A percentile compares a stretch with the other conserved stretches of the same genome.
Evolutionary conservation across 129 eudicot genomes (phyloP).

Genomic region (Centaurea solstitialis): DNA sequence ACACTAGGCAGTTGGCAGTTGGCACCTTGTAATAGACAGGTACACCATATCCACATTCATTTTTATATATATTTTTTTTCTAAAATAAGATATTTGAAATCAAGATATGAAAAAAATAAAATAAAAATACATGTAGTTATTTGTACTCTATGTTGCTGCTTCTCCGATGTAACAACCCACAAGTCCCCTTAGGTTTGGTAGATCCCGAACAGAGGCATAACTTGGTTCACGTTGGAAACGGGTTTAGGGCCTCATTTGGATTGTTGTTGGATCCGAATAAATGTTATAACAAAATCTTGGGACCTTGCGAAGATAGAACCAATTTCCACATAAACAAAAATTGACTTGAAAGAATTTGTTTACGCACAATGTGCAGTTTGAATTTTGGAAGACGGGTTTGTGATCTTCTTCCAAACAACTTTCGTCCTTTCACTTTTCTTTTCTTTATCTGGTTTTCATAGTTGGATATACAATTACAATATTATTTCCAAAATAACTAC

Average conservation of each 20-base stretch:
- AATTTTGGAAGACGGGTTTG: conserved; percentile 6
- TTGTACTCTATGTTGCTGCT: conserved; percentile 21
- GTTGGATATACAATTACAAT: neutral
- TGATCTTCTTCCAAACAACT: neutral
- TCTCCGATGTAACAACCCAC: conserved; percentile 27
- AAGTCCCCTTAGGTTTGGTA: conserved; percentile 32
- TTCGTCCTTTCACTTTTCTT: neutral
- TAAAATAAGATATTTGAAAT: too few species aligned
- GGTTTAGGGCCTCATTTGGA: conserved; percentile 31
- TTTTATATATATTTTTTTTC: too few species aligned
- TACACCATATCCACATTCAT: too few species aligned
- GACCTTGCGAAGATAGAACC: conserved; percentile 28
- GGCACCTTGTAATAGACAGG: too few species aligned
- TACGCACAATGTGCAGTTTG: neutral
- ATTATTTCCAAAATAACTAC: neutral
- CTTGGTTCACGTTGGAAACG: conserved; percentile 28
- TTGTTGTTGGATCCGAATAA: conserved; percentile 32
- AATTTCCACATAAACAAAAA: conserved; percentile 34
- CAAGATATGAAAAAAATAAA: too few species aligned
- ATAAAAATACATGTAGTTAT: neutral
- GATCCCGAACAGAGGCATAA: conserved; percentile 32
- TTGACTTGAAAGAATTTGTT: neutral
- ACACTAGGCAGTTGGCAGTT: too few species aligned
- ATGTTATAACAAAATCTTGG: conserved; percentile 34
- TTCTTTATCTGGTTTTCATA: conserved; percentile 1